Evolutionary conservation across 139 green algal genomes (phyloP).

Genomic region (Coelastrella sp.): DNA sequence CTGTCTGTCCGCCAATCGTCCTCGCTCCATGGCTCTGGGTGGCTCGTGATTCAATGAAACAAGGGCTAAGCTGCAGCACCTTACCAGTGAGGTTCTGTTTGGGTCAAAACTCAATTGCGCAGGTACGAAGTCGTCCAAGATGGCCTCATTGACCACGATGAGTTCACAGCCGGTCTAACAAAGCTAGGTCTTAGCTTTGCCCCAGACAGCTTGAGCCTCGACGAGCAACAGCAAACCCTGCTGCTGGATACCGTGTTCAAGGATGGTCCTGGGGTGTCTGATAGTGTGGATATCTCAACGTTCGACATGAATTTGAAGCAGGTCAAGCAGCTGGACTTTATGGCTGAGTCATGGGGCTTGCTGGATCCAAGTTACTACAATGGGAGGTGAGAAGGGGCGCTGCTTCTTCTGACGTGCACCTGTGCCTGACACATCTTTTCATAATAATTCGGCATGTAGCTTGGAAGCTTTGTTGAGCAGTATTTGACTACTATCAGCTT

Average conservation of each 20-base stretch:
- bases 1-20: no score
- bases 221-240: not conserved
- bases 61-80: no score
- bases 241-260: constrained; percentile 27
- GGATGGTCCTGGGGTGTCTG: not conserved
- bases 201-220: constrained; percentile 26
- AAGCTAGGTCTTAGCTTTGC: constrained; percentile 35
- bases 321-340: constrained; percentile 34
- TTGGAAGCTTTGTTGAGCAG: no score
- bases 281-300: not conserved
- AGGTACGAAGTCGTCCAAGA: constrained; percentile 50
- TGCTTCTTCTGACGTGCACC: no score
- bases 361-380: constrained; percentile 56
- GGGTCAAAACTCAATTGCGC: no score
- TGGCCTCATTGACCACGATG: constrained; percentile 48
- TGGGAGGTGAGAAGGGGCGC: not conserved
- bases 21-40: no score
- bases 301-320: constrained; percentile 43
- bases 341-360: constrained; percentile 33
- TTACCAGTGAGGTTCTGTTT: no score
- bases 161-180: constrained; percentile 49
- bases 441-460: no score
- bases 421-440: no score
- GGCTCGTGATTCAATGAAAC: no score
- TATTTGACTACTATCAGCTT: not conserved